Base-by-base conservation (phyloP, 1,284 basidiomycete genomes). In the Hymenochaete sp. region DNA sequence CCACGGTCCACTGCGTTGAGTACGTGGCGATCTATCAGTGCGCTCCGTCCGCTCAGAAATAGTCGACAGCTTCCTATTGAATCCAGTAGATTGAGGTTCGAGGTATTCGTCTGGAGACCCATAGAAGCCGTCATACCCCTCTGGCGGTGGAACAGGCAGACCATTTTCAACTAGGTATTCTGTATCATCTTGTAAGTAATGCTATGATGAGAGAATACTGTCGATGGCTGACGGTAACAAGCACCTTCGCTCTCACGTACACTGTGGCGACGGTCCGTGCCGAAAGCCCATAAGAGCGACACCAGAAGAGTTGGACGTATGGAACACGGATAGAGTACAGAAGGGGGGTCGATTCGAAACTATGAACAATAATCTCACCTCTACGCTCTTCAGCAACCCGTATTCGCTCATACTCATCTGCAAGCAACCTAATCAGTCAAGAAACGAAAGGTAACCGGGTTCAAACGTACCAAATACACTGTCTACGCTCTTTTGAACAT, bases 401-500 rank as follows among this genome's bases (percentile, higher is more conserved):
- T 52, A 67, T 70, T 48, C 73, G 70, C 19, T 73, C 70, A 53
- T 76, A 73, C 58, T 81, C 77, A 60, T 79, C 82, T 85, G 57
- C 39, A 27, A 49, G 10, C 27, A 29, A 28, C 25, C 27, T 39
- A 44, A 24, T 14, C 4, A 6, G 19, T 19, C 4, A n/a, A 4
- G 16, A 16, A 26, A 11, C 40, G 28, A 8, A 22, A 29, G 21
- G 32, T 43, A 3, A 35, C 14, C 11, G 32, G 6, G 6, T 13
- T 32, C 22, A 27, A 27, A 65, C 76, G 52, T 52, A 87, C 85
- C 78, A 33, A 84, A 55, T 19, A 92, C 68, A 73, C 80, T 87
- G 29, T 77, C 65, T 11, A 93, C 66, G 4, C 87, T 80, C 57
- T 82, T 74, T 32, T 90, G 79, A 14, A 87, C 74, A 57, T 97